A percentile compares a stretch with the other conserved stretches of the same genome.
phyloP scores from a whole-genome alignment of 768 basidiomycete genomes.

The Mycena pura region DNA sequence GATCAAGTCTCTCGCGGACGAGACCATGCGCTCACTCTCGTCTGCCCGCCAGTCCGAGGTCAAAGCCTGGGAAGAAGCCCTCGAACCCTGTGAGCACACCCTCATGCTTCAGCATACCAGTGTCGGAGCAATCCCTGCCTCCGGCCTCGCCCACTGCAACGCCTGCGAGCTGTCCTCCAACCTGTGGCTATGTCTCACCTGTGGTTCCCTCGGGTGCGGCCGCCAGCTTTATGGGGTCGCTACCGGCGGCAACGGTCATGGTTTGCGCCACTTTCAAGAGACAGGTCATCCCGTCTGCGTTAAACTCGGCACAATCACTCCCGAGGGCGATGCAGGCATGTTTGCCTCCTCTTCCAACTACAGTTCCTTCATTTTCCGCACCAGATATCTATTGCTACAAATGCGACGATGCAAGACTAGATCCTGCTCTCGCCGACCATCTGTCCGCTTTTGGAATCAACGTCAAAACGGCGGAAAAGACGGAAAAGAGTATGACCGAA shows the following conservation, averaged over 20 bases:
- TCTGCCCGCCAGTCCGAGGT: conserved; percentile 94
- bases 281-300: conserved; percentile 84
- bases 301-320: conserved; percentile 95
- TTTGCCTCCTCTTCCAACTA: neutral
- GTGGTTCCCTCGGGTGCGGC: conserved; percentile 90
- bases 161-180: conserved; percentile 89
- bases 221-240: conserved; percentile 81
- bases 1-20: conserved; percentile 64
- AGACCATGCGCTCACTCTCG: conserved; percentile 81
- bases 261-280: conserved; percentile 74
- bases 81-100: conserved; percentile 84
- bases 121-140: conserved; percentile 55
- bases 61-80: conserved; percentile 98
- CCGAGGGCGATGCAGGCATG: conserved; percentile 89
- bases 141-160: conserved; percentile 80
- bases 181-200: conserved; percentile 94
- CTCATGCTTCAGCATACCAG: conserved; percentile 51
- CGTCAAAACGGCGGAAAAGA: conserved; percentile 81
- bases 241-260: conserved; percentile 86
- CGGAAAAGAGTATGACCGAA: conserved; percentile 97
- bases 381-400: conserved; percentile 92
- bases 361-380: neutral
- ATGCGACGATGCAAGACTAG: conserved; percentile 71
- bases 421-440: conserved; percentile 58
- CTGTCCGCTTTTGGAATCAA: conserved; percentile 88